A percentile compares a stretch with the other conserved stretches of the same genome.
Evolutionary conservation across 2,329 filamentous ascomycete species (phyloP).

Genomic region (Sporothrix protearum): DNA sequence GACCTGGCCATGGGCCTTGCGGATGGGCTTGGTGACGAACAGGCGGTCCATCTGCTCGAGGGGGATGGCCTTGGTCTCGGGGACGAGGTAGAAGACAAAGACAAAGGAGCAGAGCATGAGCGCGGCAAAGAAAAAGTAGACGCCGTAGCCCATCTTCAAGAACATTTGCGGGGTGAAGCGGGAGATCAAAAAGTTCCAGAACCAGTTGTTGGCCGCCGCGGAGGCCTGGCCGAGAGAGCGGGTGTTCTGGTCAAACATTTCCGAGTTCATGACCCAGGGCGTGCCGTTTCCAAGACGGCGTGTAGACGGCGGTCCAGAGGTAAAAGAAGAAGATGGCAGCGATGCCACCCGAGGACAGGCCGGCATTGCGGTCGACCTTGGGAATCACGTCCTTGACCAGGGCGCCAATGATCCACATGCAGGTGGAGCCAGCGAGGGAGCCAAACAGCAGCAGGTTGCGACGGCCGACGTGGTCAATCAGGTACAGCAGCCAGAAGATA

Average conservation of each 20-base stretch:
- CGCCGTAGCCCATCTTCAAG: constrained; percentile 55
- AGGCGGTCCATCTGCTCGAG: constrained; percentile 63
- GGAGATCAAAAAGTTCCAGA: constrained; percentile 66
- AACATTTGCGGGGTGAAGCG: constrained; percentile 67
- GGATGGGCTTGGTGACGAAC: constrained; percentile 49
- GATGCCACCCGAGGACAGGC: constrained; percentile 45
- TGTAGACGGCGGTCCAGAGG: constrained; percentile 70
- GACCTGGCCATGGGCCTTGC: constrained; percentile 43
- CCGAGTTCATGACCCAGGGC: constrained; percentile 71
- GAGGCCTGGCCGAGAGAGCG: constrained; percentile 68
- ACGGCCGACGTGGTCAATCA: constrained; percentile 59
- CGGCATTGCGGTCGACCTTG: constrained; percentile 33
- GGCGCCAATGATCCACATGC: constrained; percentile 62
- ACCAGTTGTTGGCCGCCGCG: constrained; percentile 69
- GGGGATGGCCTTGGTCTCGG: constrained; percentile 64
- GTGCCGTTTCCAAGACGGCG: constrained; percentile 70
- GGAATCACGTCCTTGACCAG: constrained; percentile 54
- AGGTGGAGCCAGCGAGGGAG: constrained; percentile 47
- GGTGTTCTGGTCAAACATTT: constrained; percentile 71
- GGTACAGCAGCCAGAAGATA: constrained; percentile 64
- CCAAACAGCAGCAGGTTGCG: constrained; percentile 63
- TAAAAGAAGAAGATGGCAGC: constrained; percentile 70
- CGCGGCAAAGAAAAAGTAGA: constrained; percentile 66
- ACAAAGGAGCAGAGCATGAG: constrained; percentile 56
- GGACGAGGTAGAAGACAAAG: constrained; percentile 61